Evolutionary conservation across 1,284 basidiomycete species (phyloP), one percentile per base, ranked within the genome.

Genomic region (Irpex sp.): DNA sequence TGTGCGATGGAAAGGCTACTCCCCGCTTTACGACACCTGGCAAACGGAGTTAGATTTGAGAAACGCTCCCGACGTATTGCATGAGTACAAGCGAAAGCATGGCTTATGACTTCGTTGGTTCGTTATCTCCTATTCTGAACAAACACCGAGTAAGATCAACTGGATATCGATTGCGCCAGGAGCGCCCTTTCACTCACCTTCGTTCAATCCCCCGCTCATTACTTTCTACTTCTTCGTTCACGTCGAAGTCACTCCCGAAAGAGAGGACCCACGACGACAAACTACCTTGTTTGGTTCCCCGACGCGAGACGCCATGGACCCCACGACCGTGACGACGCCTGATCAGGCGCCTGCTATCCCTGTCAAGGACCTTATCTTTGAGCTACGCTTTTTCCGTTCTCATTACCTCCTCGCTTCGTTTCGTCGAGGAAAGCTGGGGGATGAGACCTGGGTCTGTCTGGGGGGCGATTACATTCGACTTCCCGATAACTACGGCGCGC

Each of bases 1-100:
- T 0, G 62, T 70, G 1, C 51, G 68, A 6, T 74, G 70, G 71
- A 61, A 65, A 17, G 71, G 71, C 0, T 72, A 70, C 31, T 65
- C 64, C 0, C 70, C 72, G 11, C 31, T 34, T 6, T 34, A 34
- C 31, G 31, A 34, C 31, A 34, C 31, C 31, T 34, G 31, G 31
- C 31, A 17, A 11, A 40, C 60, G 7, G 21, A 26, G 15, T 8
- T 15, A 3, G 34, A 62, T 9, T 9, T 62, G 4, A 11, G 21
- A 17, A 62, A 62, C 51, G 54, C 60, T 3, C 59, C 51, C 13
- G 52, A 55, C 13, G 11, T 55, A 5, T 19, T 55, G 13, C 13
- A 55, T 9, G 19, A 55, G 21, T 55, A 55, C 31, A 19, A 34
- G 5, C 13, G 19, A 13, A 55, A 55, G 19, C 52, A 55, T 31